Conservation (phyloP, 805 yeast genomes). For the Candida argentea region DNA sequence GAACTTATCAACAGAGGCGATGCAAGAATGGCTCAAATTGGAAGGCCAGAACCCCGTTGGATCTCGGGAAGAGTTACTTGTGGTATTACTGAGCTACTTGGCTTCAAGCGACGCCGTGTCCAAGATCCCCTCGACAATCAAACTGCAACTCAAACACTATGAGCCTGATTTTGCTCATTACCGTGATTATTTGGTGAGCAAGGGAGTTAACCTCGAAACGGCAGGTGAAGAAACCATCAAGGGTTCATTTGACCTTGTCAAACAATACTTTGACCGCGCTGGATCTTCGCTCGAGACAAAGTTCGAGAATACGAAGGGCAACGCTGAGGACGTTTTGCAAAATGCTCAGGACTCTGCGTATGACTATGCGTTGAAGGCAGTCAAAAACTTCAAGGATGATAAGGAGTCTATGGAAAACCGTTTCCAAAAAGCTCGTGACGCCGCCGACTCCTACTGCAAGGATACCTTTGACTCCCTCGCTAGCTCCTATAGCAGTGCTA, state of each 20-base stretch:
- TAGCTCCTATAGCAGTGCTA: constrained; percentile 1
- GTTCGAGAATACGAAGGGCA: constrained; percentile 5
- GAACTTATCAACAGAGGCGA: constrained; percentile 27
- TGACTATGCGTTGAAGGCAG: constrained; percentile 8
- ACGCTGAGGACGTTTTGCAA: constrained; percentile 9
- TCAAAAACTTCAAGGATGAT: constrained; percentile 5
- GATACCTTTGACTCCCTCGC: not conserved
- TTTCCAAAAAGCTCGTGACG: constrained; percentile 6
- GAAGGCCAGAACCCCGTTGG: constrained; percentile 17
- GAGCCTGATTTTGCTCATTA: constrained; percentile 10
- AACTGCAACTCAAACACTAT: constrained; percentile 11
- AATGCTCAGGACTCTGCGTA: constrained; percentile 10
- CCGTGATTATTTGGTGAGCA: constrained; percentile 8
- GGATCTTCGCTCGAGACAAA: constrained; percentile 5
- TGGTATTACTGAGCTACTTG: constrained; percentile 8
- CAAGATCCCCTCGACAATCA: constrained; percentile 4
- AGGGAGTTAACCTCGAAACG: constrained; percentile 5
- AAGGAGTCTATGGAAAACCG: constrained; percentile 4
- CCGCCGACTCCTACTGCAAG: constrained; percentile 8
- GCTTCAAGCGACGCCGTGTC: constrained; percentile 2
- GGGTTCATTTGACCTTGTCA: constrained; percentile 8
- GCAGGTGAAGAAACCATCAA: constrained; percentile 10
- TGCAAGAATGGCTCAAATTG: constrained; percentile 30
- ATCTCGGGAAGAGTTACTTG: constrained; percentile 15
- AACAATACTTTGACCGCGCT: constrained; percentile 14